Base-by-base conservation (phyloP, 768 basidiomycete species). In the Russula sp. region DNA sequence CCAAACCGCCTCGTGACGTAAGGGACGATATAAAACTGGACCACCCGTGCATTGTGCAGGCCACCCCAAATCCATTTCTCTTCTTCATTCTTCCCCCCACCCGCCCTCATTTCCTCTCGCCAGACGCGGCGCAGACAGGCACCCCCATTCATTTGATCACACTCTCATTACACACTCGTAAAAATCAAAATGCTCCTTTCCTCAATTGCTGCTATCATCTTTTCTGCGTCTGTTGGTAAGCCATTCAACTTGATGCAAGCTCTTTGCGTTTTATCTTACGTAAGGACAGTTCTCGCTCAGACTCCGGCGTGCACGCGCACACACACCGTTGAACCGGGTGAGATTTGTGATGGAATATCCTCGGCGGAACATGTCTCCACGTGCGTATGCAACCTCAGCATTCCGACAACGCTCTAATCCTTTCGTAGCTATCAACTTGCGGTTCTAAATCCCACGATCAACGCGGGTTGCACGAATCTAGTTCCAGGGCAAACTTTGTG, bases 291-390 rank as follows among this genome's bases (percentile, higher is more conserved):
- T 42, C 43, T 56, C n/a, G 60, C 59, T 34, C 10, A 63, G 41
- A 61, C 70, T 22, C 9, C 63, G 41, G 59, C 70, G 67, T 89
- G 88, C 70, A 74, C 79, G n/a, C 83, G 88, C 65, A 77, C 70
- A 20, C 84, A 84, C 70, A 85, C 81, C 55, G 78, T 90, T 56
- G 67, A 73, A 61, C 67, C 69, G 7, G 82, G 82, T 38, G 84
- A 88, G 69, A 81, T 78, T 60, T 90, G 88, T 70, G 87, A 89
- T 72, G 68, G 63, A 58, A 90, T 90, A 71, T 88, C 84, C 66
- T 79, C 80, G 38, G 70, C 77, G 20, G 67, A 85, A 68, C 80
- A 83, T 57, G 82, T 79, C 63, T 86, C 86, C 42, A 84, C 84
- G 85, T 87, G 65, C 53, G 83, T 74, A 20, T 22, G 5, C 7